A percentile compares a stretch with the other conserved stretches of the same genome.
Evolutionary conservation across 768 basidiomycete species (phyloP).

Genomic region (Harrya chromipes): DNA sequence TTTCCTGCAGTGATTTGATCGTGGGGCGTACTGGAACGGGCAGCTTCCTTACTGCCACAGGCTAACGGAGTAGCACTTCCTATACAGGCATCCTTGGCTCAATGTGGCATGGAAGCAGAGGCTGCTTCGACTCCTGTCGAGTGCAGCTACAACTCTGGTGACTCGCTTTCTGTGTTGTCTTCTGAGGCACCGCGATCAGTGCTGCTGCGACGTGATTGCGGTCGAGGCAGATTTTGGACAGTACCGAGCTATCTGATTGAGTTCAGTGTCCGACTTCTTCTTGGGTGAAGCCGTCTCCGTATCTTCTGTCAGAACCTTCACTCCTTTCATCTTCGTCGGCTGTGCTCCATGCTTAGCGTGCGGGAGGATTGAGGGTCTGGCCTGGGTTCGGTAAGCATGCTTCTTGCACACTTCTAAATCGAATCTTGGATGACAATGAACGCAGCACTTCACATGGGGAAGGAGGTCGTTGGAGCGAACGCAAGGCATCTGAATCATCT

Average conservation of each 20-base stretch:
- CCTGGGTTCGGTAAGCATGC: conserved; percentile 51
- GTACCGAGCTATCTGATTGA: conserved; percentile 1
- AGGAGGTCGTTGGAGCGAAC: conserved; percentile 61
- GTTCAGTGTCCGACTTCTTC: neutral
- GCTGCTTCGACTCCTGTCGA: conserved; percentile 25
- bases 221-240: conserved; percentile 1
- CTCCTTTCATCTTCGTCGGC: conserved; percentile 55
- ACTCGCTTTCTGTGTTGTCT: conserved; percentile 8
- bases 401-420: conserved; percentile 10
- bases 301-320: neutral
- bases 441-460: conserved; percentile 55
- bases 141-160: neutral
- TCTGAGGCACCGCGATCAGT: conserved; percentile 1
- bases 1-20: conserved; percentile 12
- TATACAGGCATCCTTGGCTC: conserved; percentile 6
- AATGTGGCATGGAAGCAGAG: conserved; percentile 14
- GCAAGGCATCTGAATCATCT: conserved; percentile 38
- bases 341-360: conserved; percentile 78
- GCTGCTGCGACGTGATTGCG: conserved; percentile 12
- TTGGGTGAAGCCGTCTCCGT: neutral
- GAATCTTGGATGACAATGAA: conserved; percentile 10
- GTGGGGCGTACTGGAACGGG: conserved; percentile 14
- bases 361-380: conserved; percentile 68
- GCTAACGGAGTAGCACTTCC: conserved; percentile 12
- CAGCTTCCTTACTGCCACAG: conserved; percentile 17